A percentile compares a stretch with the other conserved stretches of the same genome.
Evolutionary conservation across 2,329 filamentous ascomycete genomes (phyloP).

Genomic region (Pestalotiopsis sp.): DNA sequence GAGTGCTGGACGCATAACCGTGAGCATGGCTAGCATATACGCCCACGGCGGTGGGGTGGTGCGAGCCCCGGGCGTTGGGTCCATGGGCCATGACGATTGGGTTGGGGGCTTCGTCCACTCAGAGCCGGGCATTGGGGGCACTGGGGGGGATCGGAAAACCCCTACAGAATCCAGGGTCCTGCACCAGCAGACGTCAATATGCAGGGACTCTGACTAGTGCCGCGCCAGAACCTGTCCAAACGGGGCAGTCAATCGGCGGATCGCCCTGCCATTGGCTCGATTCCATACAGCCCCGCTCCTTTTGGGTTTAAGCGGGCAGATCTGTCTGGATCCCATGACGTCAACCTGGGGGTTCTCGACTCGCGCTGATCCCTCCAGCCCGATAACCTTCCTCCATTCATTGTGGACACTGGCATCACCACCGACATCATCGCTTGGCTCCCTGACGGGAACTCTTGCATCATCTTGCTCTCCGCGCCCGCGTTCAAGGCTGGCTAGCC

Average conservation of each 20-base stretch:
- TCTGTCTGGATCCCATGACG: constrained; percentile 17
- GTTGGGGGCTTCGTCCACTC: too few relatives aligned
- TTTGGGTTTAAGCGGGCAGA: background rate
- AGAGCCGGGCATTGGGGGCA: too few relatives aligned
- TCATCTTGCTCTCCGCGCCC: background rate
- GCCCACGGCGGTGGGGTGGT: background rate
- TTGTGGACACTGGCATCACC: constrained; percentile 19
- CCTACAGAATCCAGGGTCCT: constrained; percentile 5
- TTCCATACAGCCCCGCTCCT: background rate
- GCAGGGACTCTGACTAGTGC: constrained; percentile 15
- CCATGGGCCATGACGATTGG: background rate
- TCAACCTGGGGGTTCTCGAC: constrained; percentile 13
- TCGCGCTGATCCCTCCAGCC: constrained; percentile 10
- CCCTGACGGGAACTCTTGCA: constrained; percentile 14
- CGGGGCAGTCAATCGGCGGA: background rate
- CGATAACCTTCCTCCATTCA: background rate
- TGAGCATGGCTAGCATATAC: background rate
- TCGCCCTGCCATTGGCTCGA: background rate
- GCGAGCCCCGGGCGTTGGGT: background rate
- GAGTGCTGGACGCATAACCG: constrained; percentile 21
- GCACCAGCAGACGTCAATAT: constrained; percentile 15
- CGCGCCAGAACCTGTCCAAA: background rate
- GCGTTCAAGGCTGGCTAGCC: background rate
- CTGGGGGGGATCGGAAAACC: background rate
- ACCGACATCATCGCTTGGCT: constrained; percentile 23